A percentile compares a stretch with the other conserved stretches of the same genome.
Evolutionary conservation across 495 filamentous ascomycete species (phyloP).

Genomic region (Penicillium soppii): DNA sequence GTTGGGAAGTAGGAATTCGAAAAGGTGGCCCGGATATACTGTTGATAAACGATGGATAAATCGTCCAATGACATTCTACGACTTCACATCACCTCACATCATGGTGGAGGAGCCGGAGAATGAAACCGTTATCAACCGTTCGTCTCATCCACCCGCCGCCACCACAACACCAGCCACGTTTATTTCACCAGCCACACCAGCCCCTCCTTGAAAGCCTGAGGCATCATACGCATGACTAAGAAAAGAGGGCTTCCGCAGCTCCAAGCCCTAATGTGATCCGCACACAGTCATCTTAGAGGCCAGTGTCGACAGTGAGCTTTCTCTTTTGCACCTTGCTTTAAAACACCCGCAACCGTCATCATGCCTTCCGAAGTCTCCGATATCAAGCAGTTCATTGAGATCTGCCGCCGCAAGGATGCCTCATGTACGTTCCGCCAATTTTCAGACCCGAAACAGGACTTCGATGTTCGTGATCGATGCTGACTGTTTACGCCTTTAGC

Average conservation of each 20-base stretch:
- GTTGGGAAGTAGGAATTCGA: constrained; percentile 2
- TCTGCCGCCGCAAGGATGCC: constrained; percentile 97
- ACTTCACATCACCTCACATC: neutral
- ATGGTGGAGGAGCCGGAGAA: neutral
- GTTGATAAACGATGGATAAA: too few species aligned
- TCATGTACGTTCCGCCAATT: constrained; percentile 65
- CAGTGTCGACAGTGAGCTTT: constrained; percentile 19
- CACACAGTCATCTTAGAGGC: constrained; percentile 19
- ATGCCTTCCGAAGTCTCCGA: constrained; percentile 99
- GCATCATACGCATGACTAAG: constrained; percentile 14
- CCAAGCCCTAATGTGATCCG: constrained; percentile 38
- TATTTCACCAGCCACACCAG: neutral
- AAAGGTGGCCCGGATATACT: neutral
- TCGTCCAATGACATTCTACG: too few species aligned
- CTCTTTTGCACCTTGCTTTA: constrained; percentile 17
- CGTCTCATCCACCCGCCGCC: neutral
- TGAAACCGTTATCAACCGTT: neutral
- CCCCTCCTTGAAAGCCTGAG: neutral
- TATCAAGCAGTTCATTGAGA: constrained; percentile 99
- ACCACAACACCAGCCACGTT: neutral
- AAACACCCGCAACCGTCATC: constrained; percentile 38
- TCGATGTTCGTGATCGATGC: constrained; percentile 8
- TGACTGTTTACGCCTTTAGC: constrained; percentile 51
- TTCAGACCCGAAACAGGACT: constrained; percentile 2
- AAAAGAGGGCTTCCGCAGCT: constrained; percentile 21